A percentile compares a stretch with the other conserved stretches of the same genome.
phyloP scores from a whole-genome alignment of 2,329 filamentous ascomycete species.

The Fusarium clavum region DNA sequence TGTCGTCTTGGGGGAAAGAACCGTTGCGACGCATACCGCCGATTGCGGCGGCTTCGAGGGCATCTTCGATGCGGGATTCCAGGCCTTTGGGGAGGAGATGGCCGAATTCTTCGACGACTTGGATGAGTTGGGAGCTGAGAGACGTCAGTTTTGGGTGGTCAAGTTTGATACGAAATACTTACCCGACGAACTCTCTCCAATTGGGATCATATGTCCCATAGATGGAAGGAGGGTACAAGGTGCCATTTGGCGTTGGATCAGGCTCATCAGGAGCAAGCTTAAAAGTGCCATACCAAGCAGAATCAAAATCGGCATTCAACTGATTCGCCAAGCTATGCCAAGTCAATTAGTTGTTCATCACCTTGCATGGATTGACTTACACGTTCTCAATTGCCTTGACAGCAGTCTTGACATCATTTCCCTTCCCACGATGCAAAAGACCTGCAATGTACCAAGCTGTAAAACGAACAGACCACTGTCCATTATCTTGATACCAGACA shows the following conservation, averaged over 20 bases:
- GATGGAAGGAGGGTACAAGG: constrained; percentile 11
- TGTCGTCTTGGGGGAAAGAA: constrained; percentile 2
- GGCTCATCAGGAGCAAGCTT: constrained; percentile 22
- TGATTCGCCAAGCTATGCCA: constrained; percentile 1
- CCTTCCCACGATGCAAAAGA: constrained; percentile 38
- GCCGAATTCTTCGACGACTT: constrained; percentile 10
- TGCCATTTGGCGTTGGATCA: constrained; percentile 6
- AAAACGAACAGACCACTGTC: constrained; percentile 57
- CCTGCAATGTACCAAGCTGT: constrained; percentile 57
- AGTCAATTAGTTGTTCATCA: rapidly evolving
- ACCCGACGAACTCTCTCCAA: constrained; percentile 24
- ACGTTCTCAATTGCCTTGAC: constrained; percentile 18
- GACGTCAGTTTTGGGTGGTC: rapidly evolving
- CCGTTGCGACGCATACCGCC: constrained; percentile 24
- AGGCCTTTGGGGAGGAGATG: constrained; percentile 7
- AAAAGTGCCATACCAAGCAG: constrained; percentile 20
- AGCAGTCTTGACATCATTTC: constrained; percentile 12
- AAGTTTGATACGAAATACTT: rapidly evolving
- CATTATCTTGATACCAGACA: constrained; percentile 56
- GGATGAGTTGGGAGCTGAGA: neutral
- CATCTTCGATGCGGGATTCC: constrained; percentile 11
- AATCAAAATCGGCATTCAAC: constrained; percentile 10
- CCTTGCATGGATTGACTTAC: neutral
- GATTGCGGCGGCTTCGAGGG: constrained; percentile 9
- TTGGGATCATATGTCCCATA: constrained; percentile 19